Percentiles rank a stretch among this genome's conserved stretches.
Conservation (phyloP, 2,329 filamentous ascomycete species). For the Dryadomyces quercus-mongolicae region DNA sequence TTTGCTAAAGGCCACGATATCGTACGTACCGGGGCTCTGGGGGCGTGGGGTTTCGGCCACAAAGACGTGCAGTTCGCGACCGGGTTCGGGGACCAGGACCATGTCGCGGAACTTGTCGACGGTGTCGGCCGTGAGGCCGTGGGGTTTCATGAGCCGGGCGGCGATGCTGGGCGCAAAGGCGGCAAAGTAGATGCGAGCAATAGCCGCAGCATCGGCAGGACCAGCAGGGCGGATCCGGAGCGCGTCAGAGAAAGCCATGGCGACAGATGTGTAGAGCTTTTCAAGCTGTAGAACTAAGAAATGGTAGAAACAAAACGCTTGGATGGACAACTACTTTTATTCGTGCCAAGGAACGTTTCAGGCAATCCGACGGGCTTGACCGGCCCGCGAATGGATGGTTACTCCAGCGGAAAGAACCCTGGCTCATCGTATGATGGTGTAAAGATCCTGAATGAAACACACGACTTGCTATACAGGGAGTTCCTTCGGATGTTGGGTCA, state of each 20-base stretch:
- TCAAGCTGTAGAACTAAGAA: too few relatives aligned
- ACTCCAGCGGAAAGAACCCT: too few relatives aligned
- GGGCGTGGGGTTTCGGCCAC: constrained; percentile 16
- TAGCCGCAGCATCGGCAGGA: constrained; percentile 11
- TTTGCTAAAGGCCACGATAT: constrained; percentile 19
- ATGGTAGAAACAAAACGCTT: too few relatives aligned
- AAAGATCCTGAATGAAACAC: too few relatives aligned
- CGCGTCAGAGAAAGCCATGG: not conserved
- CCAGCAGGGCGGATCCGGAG: constrained; percentile 14
- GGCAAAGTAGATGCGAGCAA: constrained; percentile 12
- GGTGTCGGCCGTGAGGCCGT: constrained; percentile 10
- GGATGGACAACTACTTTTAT: too few relatives aligned
- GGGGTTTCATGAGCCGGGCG: constrained; percentile 15
- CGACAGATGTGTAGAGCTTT: too few relatives aligned
- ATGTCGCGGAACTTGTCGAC: constrained; percentile 9
- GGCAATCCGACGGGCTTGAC: too few relatives aligned
- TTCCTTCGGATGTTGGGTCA: too few relatives aligned
- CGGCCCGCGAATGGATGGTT: too few relatives aligned
- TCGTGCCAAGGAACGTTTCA: too few relatives aligned
- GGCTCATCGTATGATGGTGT: too few relatives aligned
- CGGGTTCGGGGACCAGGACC: constrained; percentile 6
- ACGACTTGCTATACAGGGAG: too few relatives aligned
- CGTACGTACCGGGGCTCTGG: constrained; percentile 1
- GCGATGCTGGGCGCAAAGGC: constrained; percentile 15
- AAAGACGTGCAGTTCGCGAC: constrained; percentile 9